These are phyloP conservation scores for Ceratocystis colombiana DNA, from an alignment of 2,329 filamentous ascomycete genomes.

Conservation along the genomic window DNA sequence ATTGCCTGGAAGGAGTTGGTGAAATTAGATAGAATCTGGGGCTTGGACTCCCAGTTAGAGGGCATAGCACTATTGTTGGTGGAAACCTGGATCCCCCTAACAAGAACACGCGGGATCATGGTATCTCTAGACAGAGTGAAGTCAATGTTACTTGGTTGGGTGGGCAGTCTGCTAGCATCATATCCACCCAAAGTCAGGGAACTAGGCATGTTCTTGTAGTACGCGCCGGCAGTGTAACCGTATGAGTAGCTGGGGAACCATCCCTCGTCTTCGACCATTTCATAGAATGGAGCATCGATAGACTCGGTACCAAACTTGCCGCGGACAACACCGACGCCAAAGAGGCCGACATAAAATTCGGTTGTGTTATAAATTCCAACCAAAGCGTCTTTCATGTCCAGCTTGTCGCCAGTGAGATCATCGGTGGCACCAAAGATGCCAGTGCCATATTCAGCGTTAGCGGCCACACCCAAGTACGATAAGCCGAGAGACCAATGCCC, in stretches of 20 bases:
- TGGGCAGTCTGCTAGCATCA: slow-evolving; percentile 48
- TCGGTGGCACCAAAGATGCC: slow-evolving; percentile 40
- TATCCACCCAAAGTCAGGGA: slow-evolving; percentile 60
- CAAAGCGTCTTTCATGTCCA: slow-evolving; percentile 39
- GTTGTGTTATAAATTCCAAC: slow-evolving; percentile 47
- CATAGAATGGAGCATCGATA: slow-evolving; percentile 43
- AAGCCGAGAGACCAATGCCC: slow-evolving; percentile 53
- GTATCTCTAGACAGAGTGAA: slow-evolving; percentile 49
- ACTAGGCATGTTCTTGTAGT: slow-evolving; percentile 44
- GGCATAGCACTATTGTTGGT: slow-evolving; percentile 31
- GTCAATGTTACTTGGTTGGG: slow-evolving; percentile 45
- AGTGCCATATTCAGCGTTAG: slow-evolving; percentile 55
- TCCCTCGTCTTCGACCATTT: slow-evolving; percentile 49
- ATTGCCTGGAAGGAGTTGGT: slow-evolving; percentile 42
- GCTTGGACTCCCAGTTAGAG: slow-evolving; percentile 35
- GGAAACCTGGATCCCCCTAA: slow-evolving; percentile 46
- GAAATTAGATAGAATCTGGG: slow-evolving; percentile 37
- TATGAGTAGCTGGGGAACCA: slow-evolving; percentile 63
- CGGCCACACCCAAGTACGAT: slow-evolving; percentile 46
- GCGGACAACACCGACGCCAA: slow-evolving; percentile 47
- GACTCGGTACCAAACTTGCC: slow-evolving; percentile 43
- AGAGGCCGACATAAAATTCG: slow-evolving; percentile 44
- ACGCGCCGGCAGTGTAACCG: slow-evolving; percentile 66
- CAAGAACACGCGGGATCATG: slow-evolving; percentile 48
- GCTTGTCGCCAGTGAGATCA: slow-evolving; percentile 33